Base-by-base conservation (phyloP, 345 rosid genomes). In the Eucalyptus cloeziana region DNA sequence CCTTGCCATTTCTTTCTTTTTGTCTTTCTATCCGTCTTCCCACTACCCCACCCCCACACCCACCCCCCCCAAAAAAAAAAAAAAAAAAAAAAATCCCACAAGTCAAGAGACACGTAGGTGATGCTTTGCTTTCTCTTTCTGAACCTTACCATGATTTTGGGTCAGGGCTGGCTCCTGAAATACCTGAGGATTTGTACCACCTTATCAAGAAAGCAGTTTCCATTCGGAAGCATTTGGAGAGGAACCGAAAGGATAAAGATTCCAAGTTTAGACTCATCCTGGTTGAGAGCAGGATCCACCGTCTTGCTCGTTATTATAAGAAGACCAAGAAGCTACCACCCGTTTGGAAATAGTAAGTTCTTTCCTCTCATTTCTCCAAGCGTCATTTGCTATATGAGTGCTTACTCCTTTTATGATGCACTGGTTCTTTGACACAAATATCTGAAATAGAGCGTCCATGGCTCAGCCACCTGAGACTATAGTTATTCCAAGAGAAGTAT, bases 271-370 rank as follows among this genome's bases (percentile, higher is more conserved):
- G 99, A 90, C 85, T 97, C 95, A 97, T 96, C 92, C 95, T 97
- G 91, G 99, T 96, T 3, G 99, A 97, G 93, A 96, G 99, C 94
- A 95, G 99, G 91, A 96, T 95, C 88, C 99, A 97, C 90, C 96
- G 98, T 51, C 98, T 95, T 88, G 99, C 99, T 69, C 98, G 99
- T 50, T 96, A 96, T 90, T 97, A 97, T 95, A 97, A 97, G 96
- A 97, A 96, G 93, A 97, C 97, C 49, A 96, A 95, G 96, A 97
- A 96, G 95, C 97, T 97, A 69, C 99, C 98, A 16, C 98, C 99
- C 2, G 98, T 97, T 88, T 97, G 98, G 99, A 97, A 97, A 89
- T 97, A 96, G 97, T 95, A 86, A 93, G 96, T 92, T 58, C 81
- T 27, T 64, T 33, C 4, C 31, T 71, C 37, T 67, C 30, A 21